These are phyloP conservation scores for Penicillium chermesinum DNA, from an alignment of 495 filamentous ascomycete species.

Conservation along the genomic window DNA sequence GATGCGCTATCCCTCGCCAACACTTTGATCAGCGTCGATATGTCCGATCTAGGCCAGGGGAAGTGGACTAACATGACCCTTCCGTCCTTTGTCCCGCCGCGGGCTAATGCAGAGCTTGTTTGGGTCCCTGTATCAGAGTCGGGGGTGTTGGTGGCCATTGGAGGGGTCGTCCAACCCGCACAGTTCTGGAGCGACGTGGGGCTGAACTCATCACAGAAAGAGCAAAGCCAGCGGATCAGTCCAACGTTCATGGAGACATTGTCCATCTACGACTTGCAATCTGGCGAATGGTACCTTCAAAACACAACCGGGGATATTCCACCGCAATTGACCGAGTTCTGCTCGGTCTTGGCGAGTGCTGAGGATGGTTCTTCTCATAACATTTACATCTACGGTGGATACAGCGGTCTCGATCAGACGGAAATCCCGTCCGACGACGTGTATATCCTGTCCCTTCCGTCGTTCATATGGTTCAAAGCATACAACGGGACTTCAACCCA, in stretches of 20 bases:
- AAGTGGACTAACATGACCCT: conserved; percentile 55
- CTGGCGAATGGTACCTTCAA: conserved; percentile 49
- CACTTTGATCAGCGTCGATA: conserved; percentile 57
- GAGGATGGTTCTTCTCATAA: conserved; percentile 58
- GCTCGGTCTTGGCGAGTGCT: conserved; percentile 59
- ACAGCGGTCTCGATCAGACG: conserved; percentile 41
- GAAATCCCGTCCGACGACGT: conserved; percentile 55
- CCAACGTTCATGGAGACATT: conserved; percentile 60
- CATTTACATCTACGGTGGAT: conserved; percentile 75
- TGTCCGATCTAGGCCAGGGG: conserved; percentile 44
- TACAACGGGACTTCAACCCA: conserved; percentile 41
- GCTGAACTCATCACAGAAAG: conserved; percentile 28
- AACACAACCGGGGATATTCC: conserved; percentile 52
- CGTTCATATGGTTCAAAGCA: conserved; percentile 69
- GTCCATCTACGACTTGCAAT: conserved; percentile 66
- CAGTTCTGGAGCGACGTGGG: conserved; percentile 18
- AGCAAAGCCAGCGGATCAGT: conserved; percentile 46
- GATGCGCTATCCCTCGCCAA: conserved; percentile 29
- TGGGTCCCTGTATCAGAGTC: conserved; percentile 64
- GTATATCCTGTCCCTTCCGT: conserved; percentile 68
- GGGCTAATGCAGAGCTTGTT: conserved; percentile 59
- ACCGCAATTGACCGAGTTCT: conserved; percentile 52
- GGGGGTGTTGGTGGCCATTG: conserved; percentile 61
- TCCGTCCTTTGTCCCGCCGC: conserved; percentile 42
- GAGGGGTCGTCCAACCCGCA: conserved; percentile 56